Conservation (phyloP, 2,329 filamentous ascomycete genomes). For the Verticillium longisporum region DNA sequence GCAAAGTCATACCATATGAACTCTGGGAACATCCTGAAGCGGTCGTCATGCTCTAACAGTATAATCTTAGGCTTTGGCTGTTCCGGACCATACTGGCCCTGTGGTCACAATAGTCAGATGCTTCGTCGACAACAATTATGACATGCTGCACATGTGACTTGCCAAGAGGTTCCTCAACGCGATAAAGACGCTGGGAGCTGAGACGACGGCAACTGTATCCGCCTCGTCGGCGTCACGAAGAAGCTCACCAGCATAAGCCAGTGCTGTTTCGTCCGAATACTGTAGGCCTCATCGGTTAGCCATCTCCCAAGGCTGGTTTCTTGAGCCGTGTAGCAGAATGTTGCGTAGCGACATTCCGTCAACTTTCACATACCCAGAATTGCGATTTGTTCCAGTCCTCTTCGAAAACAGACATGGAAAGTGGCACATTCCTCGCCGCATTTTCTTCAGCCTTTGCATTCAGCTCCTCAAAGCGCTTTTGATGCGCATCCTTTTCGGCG, state of each 20-base stretch:
- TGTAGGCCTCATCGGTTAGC: slow-evolving; percentile 18
- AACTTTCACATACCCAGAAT: slow-evolving; percentile 59
- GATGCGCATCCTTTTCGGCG: slow-evolving; percentile 60
- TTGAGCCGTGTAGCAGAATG: neutral
- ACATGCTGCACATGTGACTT: slow-evolving; percentile 15
- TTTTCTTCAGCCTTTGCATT: slow-evolving; percentile 51
- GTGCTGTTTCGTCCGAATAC: slow-evolving; percentile 69
- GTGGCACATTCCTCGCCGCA: slow-evolving; percentile 10
- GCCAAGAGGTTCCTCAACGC: slow-evolving; percentile 66
- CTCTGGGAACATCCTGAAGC: slow-evolving; percentile 68
- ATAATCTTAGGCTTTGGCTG: slow-evolving; percentile 48
- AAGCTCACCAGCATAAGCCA: slow-evolving; percentile 55
- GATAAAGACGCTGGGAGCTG: slow-evolving; percentile 71
- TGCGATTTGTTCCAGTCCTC: slow-evolving; percentile 82
- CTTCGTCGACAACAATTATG: neutral
- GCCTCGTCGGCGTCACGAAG: slow-evolving; percentile 51
- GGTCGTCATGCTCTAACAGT: slow-evolving; percentile 67
- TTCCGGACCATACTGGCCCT: slow-evolving; percentile 12
- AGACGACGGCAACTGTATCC: slow-evolving; percentile 61
- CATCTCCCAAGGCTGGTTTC: no score
- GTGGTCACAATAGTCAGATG: neutral
- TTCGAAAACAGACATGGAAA: slow-evolving; percentile 60
- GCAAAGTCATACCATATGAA: slow-evolving; percentile 72
- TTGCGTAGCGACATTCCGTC: neutral
- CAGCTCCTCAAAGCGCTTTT: slow-evolving; percentile 62